Conservation (phyloP, 208 protist genomes). For the Balamuthia mandrillaris region DNA sequence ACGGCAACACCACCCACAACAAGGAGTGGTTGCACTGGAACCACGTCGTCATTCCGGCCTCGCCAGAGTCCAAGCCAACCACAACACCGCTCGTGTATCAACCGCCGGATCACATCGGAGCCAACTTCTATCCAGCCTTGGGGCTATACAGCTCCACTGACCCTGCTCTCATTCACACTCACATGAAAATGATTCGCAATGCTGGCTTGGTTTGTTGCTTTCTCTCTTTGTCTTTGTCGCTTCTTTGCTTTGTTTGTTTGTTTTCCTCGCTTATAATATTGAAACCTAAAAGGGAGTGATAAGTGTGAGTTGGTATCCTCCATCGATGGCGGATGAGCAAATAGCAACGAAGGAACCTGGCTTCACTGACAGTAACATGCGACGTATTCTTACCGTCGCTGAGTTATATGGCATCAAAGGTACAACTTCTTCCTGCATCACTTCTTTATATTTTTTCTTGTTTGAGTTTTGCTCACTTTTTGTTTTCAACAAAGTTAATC, state of each 20-base stretch:
- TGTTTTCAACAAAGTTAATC: neutral
- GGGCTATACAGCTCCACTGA: slow-evolving; percentile 38
- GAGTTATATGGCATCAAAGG: neutral
- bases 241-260: neutral
- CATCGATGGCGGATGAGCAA: neutral
- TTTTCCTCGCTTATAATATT: neutral
- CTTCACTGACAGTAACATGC: neutral
- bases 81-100: neutral
- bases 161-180: neutral
- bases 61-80: neutral
- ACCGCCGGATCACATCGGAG: slow-evolving; percentile 14
- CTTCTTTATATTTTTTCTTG: neutral
- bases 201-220: neutral
- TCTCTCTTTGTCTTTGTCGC: neutral
- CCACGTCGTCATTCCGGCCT: neutral
- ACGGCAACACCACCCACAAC: slow-evolving; percentile 50
- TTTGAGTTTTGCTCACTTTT: neutral
- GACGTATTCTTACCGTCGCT: neutral
- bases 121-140: slow-evolving; percentile 43
- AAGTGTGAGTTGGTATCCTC: slow-evolving; percentile 32
- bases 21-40: slow-evolving; percentile 11
- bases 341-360: neutral
- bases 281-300: neutral
- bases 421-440: neutral
- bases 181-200: slow-evolving; percentile 28